Evolutionary conservation across 2,329 filamentous ascomycete genomes (phyloP), one percentile per base, ranked within the genome.

Genomic region (Catunica adiposa): DNA sequence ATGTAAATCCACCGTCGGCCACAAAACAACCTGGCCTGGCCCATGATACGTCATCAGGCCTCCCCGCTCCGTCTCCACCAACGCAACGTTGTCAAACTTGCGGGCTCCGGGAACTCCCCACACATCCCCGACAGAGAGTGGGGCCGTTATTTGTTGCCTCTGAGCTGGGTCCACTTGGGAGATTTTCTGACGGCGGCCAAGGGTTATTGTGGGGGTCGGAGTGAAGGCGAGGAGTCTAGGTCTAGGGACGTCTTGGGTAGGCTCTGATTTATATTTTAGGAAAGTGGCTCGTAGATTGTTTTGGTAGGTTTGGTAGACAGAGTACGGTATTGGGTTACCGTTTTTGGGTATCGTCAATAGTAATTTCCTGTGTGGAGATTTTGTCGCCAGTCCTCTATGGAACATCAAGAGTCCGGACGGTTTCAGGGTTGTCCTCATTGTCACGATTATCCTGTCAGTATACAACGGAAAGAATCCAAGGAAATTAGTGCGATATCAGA

Each of bases 1-100:
- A 55, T 79, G 79, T 56, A 97, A 75, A 66, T 95, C 88, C n/a
- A 94, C 67, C 53, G 96, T 79, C 2, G 90, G 88, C 73, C 94
- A 98, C n/a, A 89, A 80, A 37, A 96, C 86, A 51, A 94, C 70
- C 67, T 98, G 92, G 0, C 90, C 90, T 0, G 90, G 92, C 0
- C 90, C 92, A 66, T 98, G 92, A 71, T 95, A 97, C 2, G 92
- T 97, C 0, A 87, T 89, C 61, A 94, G 81, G 0, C 92, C 92
- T 59, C 92, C 92, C 55, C 92, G 82, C n/a, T 81, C 77, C 14
- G 86, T 84, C 62, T 82, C 75, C 46, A 79, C 68, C 62, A 92
- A 79, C 2, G 2, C 74, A 62, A 25, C 58, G 6, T 25, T 8
- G 8, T 20, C 38, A n/a, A 42, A 15, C 6, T 4, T 20, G 6